These are phyloP conservation scores for Trichoderma sp. DNA, from an alignment of 2,329 filamentous ascomycete species.

Conservation along the genomic window DNA sequence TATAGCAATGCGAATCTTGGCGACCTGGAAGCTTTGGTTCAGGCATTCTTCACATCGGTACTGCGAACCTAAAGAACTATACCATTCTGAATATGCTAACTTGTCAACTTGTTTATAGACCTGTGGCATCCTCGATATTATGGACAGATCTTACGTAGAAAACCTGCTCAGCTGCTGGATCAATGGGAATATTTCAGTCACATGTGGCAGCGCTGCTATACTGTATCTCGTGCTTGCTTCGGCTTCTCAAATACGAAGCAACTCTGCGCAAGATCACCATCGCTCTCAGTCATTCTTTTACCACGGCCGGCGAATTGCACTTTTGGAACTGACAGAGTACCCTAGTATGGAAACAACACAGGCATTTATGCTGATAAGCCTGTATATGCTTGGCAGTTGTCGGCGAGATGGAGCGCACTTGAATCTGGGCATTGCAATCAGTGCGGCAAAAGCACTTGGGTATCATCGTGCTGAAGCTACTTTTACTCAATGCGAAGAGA, in stretches of 20 bases:
- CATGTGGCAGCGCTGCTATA: not conserved
- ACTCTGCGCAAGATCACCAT: not conserved
- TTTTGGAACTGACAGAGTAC: not conserved
- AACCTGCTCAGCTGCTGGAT: not conserved
- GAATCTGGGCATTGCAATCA: not conserved
- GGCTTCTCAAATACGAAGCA: not conserved
- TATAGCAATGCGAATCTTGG: not conserved
- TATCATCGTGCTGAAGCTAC: not conserved
- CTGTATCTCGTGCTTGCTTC: not conserved
- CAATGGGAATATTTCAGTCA: not conserved
- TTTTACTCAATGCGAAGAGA: not conserved
- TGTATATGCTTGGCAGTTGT: not conserved
- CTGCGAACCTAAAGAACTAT: no score
- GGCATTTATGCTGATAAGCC: not conserved
- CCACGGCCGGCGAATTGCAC: conserved; percentile 2
- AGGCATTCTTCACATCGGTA: not conserved
- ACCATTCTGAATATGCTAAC: not conserved
- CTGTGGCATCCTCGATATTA: not conserved
- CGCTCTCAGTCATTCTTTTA: conserved; percentile 7
- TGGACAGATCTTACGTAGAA: not conserved
- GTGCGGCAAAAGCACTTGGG: not conserved
- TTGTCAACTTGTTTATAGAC: not conserved
- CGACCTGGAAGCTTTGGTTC: not conserved
- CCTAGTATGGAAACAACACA: not conserved
- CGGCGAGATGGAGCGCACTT: not conserved